Percentiles rank a stretch among this genome's conserved stretches.
These are phyloP conservation scores for Colletotrichum aenigma DNA, from an alignment of 2,329 filamentous ascomycete species.

Conservation along the genomic window DNA sequence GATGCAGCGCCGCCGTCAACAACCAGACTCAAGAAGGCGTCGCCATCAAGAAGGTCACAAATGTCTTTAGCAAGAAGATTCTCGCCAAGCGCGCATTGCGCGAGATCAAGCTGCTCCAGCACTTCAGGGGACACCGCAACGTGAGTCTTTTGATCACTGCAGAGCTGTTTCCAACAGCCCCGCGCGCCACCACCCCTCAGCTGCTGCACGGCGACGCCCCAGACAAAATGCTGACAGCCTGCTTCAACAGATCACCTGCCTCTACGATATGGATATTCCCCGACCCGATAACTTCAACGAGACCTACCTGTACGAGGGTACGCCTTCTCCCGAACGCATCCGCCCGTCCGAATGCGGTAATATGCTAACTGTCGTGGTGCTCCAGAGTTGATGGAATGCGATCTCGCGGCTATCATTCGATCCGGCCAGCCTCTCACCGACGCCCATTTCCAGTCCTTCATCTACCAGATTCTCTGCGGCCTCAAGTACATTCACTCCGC, in stretches of 20 bases:
- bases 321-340: slow-evolving; percentile 27
- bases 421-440: slow-evolving; percentile 97
- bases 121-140: slow-evolving; percentile 91
- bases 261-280: slow-evolving; percentile 99
- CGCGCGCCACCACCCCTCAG: slow-evolving; percentile 8
- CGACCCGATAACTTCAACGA: slow-evolving; percentile 98
- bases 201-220: slow-evolving; percentile 3
- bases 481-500: slow-evolving; percentile 99
- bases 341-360: neutral
- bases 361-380: neutral
- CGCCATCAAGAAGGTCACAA: slow-evolving; percentile 99
- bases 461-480: slow-evolving; percentile 99
- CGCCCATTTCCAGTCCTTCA: slow-evolving; percentile 99
- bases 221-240: neutral
- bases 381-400: slow-evolving; percentile 97
- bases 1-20: slow-evolving; percentile 84
- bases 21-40: slow-evolving; percentile 89
- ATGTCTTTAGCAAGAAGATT: slow-evolving; percentile 99
- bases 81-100: slow-evolving; percentile 95
- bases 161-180: neutral
- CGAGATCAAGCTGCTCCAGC: slow-evolving; percentile 98
- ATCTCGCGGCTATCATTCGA: slow-evolving; percentile 95
- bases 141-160: slow-evolving; percentile 50
- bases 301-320: slow-evolving; percentile 97
- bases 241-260: slow-evolving; percentile 81